phyloP scores from a whole-genome alignment of 2,329 filamentous ascomycete genomes.

The Curvularia sp. region DNA sequence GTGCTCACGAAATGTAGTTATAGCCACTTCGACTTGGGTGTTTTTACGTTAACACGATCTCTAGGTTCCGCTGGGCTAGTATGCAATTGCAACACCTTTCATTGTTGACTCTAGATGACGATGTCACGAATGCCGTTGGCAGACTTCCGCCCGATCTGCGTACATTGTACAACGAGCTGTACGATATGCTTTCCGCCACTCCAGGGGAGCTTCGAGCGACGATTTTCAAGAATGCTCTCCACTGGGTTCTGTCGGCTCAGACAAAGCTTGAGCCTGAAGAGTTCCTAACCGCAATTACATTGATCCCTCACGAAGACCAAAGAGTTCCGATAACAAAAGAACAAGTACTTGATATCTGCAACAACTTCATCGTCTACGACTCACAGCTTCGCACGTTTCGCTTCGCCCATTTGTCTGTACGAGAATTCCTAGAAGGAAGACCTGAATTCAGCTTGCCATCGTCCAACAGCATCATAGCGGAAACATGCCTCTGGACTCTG shows the following conservation, averaged over 20 bases:
- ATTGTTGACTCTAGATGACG: conserved; percentile 24
- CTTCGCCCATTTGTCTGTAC: conserved; percentile 44
- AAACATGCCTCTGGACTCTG: not conserved
- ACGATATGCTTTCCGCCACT: not conserved
- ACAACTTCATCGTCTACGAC: conserved; percentile 41
- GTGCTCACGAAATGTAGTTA: not conserved
- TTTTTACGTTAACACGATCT: not conserved
- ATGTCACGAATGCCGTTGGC: conserved; percentile 19
- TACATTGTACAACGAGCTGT: not conserved
- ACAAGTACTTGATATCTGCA: conserved; percentile 26
- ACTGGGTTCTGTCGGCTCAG: conserved; percentile 1
- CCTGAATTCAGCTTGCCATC: conserved; percentile 7
- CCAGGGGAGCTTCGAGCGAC: not conserved
- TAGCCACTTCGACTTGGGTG: not conserved
- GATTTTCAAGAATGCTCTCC: not conserved
- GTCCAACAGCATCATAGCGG: not conserved
- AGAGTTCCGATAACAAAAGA: not conserved
- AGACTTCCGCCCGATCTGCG: not conserved
- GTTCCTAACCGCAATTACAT: not conserved
- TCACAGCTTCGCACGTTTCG: conserved; percentile 32
- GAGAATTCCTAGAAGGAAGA: conserved; percentile 35
- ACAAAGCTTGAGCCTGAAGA: conserved; percentile 1
- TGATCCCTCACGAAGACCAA: not conserved
- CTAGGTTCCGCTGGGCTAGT: conserved; percentile 45
- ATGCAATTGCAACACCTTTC: conserved; percentile 41